Base-by-base conservation (phyloP, 345 rosid genomes). In the Eucalyptus pauciflora region DNA sequence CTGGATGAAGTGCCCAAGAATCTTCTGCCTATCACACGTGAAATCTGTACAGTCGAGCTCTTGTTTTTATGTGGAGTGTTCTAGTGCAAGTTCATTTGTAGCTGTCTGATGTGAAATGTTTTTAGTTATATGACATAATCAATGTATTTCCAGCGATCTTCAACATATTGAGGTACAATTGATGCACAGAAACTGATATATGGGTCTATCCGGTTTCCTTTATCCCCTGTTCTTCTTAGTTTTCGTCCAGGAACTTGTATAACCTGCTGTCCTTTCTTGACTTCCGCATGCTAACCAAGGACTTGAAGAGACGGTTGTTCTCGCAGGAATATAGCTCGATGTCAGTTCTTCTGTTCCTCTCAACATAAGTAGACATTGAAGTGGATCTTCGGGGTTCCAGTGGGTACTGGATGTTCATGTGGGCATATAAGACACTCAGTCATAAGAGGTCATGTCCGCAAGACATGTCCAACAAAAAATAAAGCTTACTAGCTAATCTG, bases 271-370 rank as follows among this genome's bases (percentile, higher is more conserved):
- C 92, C 88, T 90, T 91, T 90, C 90, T 94, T 31, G 96, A 87
- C 91, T 92, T 95, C 90, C 94, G 92, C 94, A 95, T 90, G 94
- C 97, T 93, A 83, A 95, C 94, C 93, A 96, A 88, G 67, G 97
- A 96, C 93, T 93, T 95, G 69, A 96, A 86, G 83, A 94, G 93
- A 56, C 93, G 93, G 88, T 93, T 94, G 94, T 92, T 93, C 91
- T 93, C 93, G 92, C 94, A 89, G 58, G 94, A 92, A 90, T 92
- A 87, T 48, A 88, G 89, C 45, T 93, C 92, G 41, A 87, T 67
- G 4, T 94, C 95, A 43, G 89, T 89, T 80, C 54, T 51, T 79
- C 90, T 89, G 69, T 91, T 90, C 93, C 93, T 92, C 79, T 85
- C 94, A 85, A 86, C 51, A 2, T n/a, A 50, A 83, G 54, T 89